These are phyloP conservation scores for Funneliformis mosseae DNA, from an alignment of 192 early-diverging fungal genomes.

Conservation along the genomic window DNA sequence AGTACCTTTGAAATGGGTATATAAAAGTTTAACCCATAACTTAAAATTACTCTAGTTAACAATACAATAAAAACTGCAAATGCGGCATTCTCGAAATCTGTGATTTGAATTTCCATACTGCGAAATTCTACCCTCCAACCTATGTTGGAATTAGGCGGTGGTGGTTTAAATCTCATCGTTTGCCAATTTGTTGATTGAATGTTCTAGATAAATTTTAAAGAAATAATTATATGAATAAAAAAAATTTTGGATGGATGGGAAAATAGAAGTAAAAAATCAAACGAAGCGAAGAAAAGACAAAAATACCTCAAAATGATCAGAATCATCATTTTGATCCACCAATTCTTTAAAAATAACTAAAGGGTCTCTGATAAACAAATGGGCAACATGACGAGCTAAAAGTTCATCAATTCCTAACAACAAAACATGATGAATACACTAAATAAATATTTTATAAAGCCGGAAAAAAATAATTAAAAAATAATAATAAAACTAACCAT, in stretches of 20 bases:
- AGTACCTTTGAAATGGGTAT: slow-evolving; percentile 89
- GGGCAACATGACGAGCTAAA: slow-evolving; percentile 89
- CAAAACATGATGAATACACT: neutral
- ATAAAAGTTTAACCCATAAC: slow-evolving; percentile 93
- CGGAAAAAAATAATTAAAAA: neutral
- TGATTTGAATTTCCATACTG: slow-evolving; percentile 94
- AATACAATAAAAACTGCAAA: slow-evolving; percentile 93
- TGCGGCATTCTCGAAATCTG: slow-evolving; percentile 97
- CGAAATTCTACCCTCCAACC: slow-evolving; percentile 99
- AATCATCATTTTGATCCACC: slow-evolving; percentile 81
- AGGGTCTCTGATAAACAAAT: slow-evolving; percentile 98
- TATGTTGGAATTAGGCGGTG: slow-evolving; percentile 85
- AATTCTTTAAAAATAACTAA: slow-evolving; percentile 93
- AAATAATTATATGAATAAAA: neutral
- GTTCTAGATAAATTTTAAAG: slow-evolving; percentile 54
- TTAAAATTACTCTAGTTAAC: slow-evolving; percentile 83
- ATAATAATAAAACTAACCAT: slow-evolving; percentile 43
- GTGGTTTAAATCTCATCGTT: slow-evolving; percentile 98
- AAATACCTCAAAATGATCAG: slow-evolving; percentile 92
- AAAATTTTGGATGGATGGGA: neutral
- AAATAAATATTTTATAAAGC: too few species aligned
- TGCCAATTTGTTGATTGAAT: slow-evolving; percentile 99
- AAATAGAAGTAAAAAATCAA: neutral
- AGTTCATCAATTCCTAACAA: slow-evolving; percentile 71
- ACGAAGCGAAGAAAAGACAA: neutral